Percentiles rank a stretch among this genome's conserved stretches.
These are phyloP conservation scores for Calonectria ilicicola DNA, from an alignment of 2,329 filamentous ascomycete genomes.

Conservation along the genomic window DNA sequence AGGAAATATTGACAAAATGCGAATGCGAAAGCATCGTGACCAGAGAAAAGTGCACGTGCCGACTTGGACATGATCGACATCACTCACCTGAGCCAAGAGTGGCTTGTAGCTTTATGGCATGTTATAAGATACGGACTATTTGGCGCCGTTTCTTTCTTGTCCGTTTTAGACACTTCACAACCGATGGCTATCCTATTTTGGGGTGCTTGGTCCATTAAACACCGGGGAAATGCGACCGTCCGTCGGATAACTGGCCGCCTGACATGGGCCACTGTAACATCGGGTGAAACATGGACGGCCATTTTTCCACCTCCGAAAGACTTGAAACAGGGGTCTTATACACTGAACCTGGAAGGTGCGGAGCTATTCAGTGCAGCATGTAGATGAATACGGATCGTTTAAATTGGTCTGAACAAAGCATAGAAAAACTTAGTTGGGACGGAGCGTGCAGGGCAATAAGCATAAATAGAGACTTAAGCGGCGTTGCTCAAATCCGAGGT, in stretches of 20 bases:
- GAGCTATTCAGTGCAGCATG: background rate
- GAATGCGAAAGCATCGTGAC: background rate
- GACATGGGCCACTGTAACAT: background rate
- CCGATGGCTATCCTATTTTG: background rate
- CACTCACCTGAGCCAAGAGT: background rate
- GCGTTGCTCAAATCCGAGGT: background rate
- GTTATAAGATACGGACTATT: background rate
- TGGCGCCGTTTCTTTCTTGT: background rate
- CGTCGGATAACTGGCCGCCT: background rate
- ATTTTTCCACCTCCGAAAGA: conserved; percentile 6
- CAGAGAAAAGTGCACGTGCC: background rate
- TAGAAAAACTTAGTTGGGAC: background rate
- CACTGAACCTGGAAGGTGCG: background rate
- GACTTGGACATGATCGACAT: background rate
- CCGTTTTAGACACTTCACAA: background rate
- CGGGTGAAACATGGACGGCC: background rate
- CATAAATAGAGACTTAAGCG: conserved; percentile 5
- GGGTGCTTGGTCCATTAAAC: background rate
- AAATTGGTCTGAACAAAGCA: background rate
- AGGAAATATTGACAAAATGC: background rate
- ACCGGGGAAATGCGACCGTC: background rate
- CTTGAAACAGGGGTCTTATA: background rate
- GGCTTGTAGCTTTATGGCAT: background rate
- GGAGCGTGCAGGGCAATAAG: background rate
- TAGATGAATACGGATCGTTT: conserved; percentile 4